phyloP scores from a whole-genome alignment of 139 green algal species.

The Chlamydomonas sp. region DNA sequence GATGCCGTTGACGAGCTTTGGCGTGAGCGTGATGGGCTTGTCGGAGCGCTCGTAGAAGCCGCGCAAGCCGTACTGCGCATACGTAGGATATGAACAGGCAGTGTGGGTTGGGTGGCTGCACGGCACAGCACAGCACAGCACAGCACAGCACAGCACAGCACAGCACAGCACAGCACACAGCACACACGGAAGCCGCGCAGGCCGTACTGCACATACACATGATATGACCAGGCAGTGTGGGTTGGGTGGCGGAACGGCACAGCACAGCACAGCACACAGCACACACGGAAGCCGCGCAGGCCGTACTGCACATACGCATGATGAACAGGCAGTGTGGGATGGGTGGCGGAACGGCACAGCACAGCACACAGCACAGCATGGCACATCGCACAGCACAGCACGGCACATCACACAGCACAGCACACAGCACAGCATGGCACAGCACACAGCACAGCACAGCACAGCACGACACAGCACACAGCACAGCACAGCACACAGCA shows the following conservation, averaged over 20 bases:
- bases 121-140: constrained; percentile 16
- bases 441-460: constrained; percentile 3
- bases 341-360: constrained; percentile 10
- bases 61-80: constrained; percentile 18
- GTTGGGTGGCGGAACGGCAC: no score
- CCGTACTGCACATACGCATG: constrained; percentile 45
- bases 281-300: constrained; percentile 83
- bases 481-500: constrained; percentile 18
- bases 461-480: no score
- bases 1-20: constrained; percentile 76
- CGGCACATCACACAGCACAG: no score
- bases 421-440: constrained; percentile 72
- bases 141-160: constrained; percentile 21
- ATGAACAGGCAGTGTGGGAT: no score
- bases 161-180: no score
- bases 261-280: constrained; percentile 18
- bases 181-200: constrained; percentile 80
- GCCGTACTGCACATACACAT: constrained; percentile 5
- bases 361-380: constrained; percentile 18
- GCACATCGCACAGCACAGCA: constrained; percentile 18
- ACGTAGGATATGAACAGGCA: no score
- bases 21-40: constrained; percentile 78
- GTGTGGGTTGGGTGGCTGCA: no score
- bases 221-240: no score
- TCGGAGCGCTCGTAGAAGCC: constrained; percentile 82